Percentiles rank a stretch among this genome's conserved stretches.
Conservation (phyloP, 306 rosid species). For the Quillaja saponaria region DNA sequence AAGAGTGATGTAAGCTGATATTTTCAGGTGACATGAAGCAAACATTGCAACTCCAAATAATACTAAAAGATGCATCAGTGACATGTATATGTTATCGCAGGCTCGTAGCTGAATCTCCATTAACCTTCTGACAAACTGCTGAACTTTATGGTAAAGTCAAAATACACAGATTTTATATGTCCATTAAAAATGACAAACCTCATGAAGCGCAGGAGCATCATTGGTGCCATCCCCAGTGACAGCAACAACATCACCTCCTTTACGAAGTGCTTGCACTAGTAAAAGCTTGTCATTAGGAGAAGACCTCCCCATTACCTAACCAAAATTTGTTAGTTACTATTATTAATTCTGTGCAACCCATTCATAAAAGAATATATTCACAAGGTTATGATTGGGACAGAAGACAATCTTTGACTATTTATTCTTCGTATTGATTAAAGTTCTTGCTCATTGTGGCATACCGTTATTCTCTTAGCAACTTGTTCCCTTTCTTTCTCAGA, state of each 20-base stretch:
- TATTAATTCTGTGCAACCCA: conserved; percentile 1
- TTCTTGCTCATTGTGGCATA: conserved; percentile 35
- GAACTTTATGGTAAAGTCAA: neutral
- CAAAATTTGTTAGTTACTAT: conserved; percentile 24
- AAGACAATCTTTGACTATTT: conserved; percentile 28
- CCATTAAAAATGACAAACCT: conserved; percentile 64
- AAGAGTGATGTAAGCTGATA: conserved; percentile 19
- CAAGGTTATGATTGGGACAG: conserved; percentile 8
- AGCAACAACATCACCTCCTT: conserved; percentile 91
- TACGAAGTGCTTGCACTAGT: conserved; percentile 97
- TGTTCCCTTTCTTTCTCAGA: conserved; percentile 81
- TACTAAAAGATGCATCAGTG: conserved; percentile 5
- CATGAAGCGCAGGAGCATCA: conserved; percentile 98
- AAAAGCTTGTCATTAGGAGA: conserved; percentile 97
- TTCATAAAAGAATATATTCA: neutral
- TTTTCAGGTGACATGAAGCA: conserved; percentile 19
- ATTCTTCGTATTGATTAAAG: conserved; percentile 18
- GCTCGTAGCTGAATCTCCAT: no score
- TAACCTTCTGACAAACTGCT: conserved; percentile 8
- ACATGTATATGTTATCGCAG: conserved; percentile 13
- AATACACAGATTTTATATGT: conserved; percentile 1
- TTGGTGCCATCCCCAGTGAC: conserved; percentile 99
- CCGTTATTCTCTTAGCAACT: conserved; percentile 63
- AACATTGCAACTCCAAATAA: conserved; percentile 7
- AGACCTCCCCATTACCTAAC: conserved; percentile 97